Evolutionary conservation across 1,139 yeast genomes (phyloP).

Genomic region (Blastobotrys indianensis): DNA sequence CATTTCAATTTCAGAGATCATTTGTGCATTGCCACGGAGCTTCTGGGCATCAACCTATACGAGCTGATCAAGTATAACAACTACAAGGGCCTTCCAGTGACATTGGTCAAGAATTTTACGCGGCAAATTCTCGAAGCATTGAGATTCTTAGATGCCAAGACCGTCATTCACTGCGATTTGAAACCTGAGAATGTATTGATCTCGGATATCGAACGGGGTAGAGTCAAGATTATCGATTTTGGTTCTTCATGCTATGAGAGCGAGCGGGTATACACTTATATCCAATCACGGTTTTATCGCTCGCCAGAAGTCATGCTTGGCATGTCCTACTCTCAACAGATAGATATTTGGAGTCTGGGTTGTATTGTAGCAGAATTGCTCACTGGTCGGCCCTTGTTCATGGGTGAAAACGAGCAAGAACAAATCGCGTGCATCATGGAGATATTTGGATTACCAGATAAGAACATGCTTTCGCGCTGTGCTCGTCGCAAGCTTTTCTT

Average conservation of each 20-base stretch:
- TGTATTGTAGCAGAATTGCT: constrained; percentile 62
- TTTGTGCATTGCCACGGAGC: constrained; percentile 73
- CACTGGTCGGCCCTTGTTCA: constrained; percentile 62
- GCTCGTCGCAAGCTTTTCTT: constrained; percentile 35
- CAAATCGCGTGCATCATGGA: constrained; percentile 56
- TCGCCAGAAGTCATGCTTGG: constrained; percentile 90
- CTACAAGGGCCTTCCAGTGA: constrained; percentile 56
- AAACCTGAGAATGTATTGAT: constrained; percentile 92
- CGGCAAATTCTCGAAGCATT: constrained; percentile 55
- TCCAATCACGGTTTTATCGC: constrained; percentile 91
- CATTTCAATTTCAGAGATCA: constrained; percentile 81
- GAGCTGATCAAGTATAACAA: constrained; percentile 57
- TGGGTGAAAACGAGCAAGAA: constrained; percentile 65
- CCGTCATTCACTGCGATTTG: constrained; percentile 77
- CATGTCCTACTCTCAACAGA: constrained; percentile 58
- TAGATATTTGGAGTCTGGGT: constrained; percentile 79
- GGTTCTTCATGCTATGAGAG: constrained; percentile 94
- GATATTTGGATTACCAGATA: constrained; percentile 57
- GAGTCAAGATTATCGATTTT: constrained; percentile 88
- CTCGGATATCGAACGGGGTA: constrained; percentile 76
- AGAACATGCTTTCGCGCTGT: constrained; percentile 36
- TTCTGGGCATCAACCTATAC: constrained; percentile 61
- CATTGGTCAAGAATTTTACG: constrained; percentile 46
- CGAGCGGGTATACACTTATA: constrained; percentile 84
- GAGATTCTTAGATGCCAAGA: constrained; percentile 49